Evolutionary conservation across 1,139 yeast genomes (phyloP), one percentile per base, ranked within the genome.

Genomic region (Scheffersomyces stambukii): DNA sequence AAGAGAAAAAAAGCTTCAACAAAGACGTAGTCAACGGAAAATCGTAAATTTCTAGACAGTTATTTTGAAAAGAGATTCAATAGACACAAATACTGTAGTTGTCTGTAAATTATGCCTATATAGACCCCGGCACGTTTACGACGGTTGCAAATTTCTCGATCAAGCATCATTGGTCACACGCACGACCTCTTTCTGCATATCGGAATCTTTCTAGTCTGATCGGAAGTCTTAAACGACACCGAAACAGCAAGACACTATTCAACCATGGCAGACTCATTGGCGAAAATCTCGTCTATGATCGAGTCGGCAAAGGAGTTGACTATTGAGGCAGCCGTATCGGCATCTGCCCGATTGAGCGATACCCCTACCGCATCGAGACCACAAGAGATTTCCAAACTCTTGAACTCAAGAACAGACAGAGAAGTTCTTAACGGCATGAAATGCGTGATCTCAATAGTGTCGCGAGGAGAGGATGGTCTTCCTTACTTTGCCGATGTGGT

Each of bases 401-500:
- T 91, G 36, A 81, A 75, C 48, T 82, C 95, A 2, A 61, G 85
- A 30, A 60, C 67, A 18, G 88, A 82, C 18, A 60, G 88, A 30
- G 96, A 89, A 32, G 70, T 79, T 8, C 62, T 79, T 31, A 71
- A 70, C 27, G 96, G 95, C 1, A 69, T 91, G 75, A 82, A 81
- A 45, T 75, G 82, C 41, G 77, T 89, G 7, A 70, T 80, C n/a
- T 64, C 80, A 1, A 55, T 75, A 32, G 72, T 85, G 50, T 72
- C 88, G 0, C 63, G 74, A 33, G 89, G 86, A 7, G 77, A 71
- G 37, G 78, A 73, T 41, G 78, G 72, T 4, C 51, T 70, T 6
- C 72, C 70, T 30, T 82, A 74, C 50, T 88, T 89, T 54, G 85
- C 95, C 0, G 91, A 85, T 46, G 94, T 93, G 8, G 83, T 91